A percentile compares a stretch with the other conserved stretches of the same genome.
Evolutionary conservation across 2,329 filamentous ascomycete genomes (phyloP).

Genomic region (Exserohilum rostratum): DNA sequence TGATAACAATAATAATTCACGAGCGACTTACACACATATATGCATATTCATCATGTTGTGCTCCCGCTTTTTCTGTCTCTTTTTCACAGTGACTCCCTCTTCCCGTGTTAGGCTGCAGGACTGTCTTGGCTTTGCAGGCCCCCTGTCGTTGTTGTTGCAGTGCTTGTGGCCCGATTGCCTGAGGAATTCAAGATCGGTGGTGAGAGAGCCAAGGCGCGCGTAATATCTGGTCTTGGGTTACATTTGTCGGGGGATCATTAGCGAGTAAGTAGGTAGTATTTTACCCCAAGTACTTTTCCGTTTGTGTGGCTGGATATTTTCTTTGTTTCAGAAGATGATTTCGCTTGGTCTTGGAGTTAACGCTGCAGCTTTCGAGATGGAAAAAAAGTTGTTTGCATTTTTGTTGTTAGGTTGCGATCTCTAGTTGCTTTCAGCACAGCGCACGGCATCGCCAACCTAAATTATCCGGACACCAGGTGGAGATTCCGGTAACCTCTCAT

Average conservation of each 20-base stretch:
- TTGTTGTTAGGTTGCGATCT: too few relatives aligned
- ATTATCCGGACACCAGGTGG: not conserved
- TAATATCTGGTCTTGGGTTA: not conserved
- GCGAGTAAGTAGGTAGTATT: too few relatives aligned
- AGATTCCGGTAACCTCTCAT: not conserved
- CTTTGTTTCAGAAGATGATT: not conserved
- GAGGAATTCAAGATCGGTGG: not conserved
- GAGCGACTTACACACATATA: too few relatives aligned
- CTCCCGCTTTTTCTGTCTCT: too few relatives aligned
- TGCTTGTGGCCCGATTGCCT: not conserved
- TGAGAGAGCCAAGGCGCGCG: slow-evolving; percentile 2
- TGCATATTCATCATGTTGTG: too few relatives aligned
- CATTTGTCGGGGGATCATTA: not conserved
- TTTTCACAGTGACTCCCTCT: too few relatives aligned
- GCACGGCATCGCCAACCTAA: not conserved
- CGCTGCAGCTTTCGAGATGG: too few relatives aligned
- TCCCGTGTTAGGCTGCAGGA: too few relatives aligned
- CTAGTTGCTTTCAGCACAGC: not conserved
- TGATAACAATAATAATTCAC: too few relatives aligned
- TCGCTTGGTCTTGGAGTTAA: too few relatives aligned
- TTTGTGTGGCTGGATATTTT: not conserved
- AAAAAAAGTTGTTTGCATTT: not conserved
- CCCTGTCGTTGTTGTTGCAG: not conserved
- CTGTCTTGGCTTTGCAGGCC: not conserved
- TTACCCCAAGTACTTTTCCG: not conserved